Base-by-base conservation (phyloP, 1,284 basidiomycete species). In the Neonothopanus nambi region DNA sequence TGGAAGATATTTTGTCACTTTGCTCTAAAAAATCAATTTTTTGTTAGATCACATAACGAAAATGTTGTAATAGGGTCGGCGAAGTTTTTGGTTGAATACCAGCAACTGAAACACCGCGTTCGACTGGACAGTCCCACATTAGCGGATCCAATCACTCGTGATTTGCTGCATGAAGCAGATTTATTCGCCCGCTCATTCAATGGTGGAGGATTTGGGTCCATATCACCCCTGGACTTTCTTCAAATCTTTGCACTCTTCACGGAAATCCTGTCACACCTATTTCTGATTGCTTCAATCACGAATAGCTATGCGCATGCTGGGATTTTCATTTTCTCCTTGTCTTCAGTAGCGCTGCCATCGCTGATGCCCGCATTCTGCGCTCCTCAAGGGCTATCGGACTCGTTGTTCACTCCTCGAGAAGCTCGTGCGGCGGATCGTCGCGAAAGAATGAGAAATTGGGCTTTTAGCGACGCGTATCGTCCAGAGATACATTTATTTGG, bases 141-240 rank as follows among this genome's bases (percentile, higher is more conserved):
- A 44, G 76, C 84, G 44, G 85, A 91, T 62, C 85, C 89, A 36
- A 67, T 75, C 56, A 75, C 88, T 18, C 81, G 84, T 51, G 88
- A 90, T 60, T 77, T 92, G 28, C 74, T 93, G n/a, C 82, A 87
- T 59, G 91, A 93, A 69, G 90, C 90, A 13, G 91, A 91, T 61
- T 77, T 87, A 21, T 89, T 90, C 62, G 85, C 89, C 41, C 78
- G 82, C 54, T 88, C 89, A 6, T 87, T 92, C 66, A 82, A 78
- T 59, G 84, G 84, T 46, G 80, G 83, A 35, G 77, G 84, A 24
- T 86, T 89, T 68, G 85, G 87, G 38, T 74, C 90, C 28, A 75
- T 89, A 58, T 89, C 87, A 1, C 87, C 88, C 6, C 76, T 92
- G 51, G 87, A 92, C 64, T 82, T 91, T 57, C 75, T 89, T 60